A percentile compares a stretch with the other conserved stretches of the same genome.
These are phyloP conservation scores for Arachis hypogaea DNA, from an alignment of 306 rosid species.

Conservation along the genomic window DNA sequence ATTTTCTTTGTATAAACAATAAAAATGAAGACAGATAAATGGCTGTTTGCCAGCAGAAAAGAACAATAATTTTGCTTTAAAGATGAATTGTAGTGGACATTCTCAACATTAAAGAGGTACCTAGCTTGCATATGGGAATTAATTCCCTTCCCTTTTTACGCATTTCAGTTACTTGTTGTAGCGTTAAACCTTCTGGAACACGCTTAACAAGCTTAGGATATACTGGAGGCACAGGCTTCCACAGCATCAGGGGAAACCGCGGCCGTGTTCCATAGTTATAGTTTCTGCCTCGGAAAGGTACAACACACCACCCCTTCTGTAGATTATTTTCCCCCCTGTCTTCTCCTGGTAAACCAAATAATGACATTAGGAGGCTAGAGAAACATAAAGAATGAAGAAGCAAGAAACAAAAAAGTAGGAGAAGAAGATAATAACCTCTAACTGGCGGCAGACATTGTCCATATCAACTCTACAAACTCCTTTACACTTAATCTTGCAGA, in stretches of 20 bases:
- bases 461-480: constrained; percentile 93
- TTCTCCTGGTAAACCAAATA: constrained; percentile 65
- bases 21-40: constrained; percentile 17
- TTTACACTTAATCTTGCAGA: constrained; percentile 86
- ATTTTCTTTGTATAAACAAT: neutral
- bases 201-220: constrained; percentile 73
- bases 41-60: constrained; percentile 1
- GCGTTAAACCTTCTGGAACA: constrained; percentile 76
- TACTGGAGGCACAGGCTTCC: constrained; percentile 91
- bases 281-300: constrained; percentile 94
- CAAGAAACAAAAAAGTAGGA: neutral
- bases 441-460: constrained; percentile 76
- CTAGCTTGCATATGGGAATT: constrained; percentile 82
- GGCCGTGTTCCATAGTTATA: constrained; percentile 84
- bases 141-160: constrained; percentile 75
- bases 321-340: constrained; percentile 81
- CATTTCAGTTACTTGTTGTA: constrained; percentile 71
- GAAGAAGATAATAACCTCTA: constrained; percentile 54
- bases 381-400: constrained; percentile 12
- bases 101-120: constrained; percentile 43
- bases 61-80: constrained; percentile 13
- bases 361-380: neutral
- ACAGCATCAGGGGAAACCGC: constrained; percentile 89
- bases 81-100: constrained; percentile 20
- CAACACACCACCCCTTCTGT: constrained; percentile 68